Evolutionary conservation across 441 rosid genomes (phyloP).

Genomic region (Bocquillonia castaneifolia): DNA sequence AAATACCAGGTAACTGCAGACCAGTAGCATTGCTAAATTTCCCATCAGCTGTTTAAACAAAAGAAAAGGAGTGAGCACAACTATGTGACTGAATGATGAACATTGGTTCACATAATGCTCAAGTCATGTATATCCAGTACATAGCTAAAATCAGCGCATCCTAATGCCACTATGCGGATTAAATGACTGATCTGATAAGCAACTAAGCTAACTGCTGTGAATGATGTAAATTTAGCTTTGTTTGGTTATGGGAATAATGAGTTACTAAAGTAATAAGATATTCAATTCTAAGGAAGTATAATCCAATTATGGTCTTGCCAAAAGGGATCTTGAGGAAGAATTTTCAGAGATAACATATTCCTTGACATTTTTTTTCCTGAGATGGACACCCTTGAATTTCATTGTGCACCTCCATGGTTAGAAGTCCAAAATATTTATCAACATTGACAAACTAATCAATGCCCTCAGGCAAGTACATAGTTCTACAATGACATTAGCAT

Average conservation of each 20-base stretch:
- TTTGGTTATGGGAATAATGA: not conserved
- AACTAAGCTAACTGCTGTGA: not conserved
- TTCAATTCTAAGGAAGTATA: not conserved
- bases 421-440: not conserved
- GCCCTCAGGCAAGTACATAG: too few species aligned
- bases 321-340: not conserved
- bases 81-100: not conserved
- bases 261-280: not conserved
- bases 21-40: constrained; percentile 58
- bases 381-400: not conserved
- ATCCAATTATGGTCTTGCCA: not conserved
- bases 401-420: not conserved
- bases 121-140: not conserved
- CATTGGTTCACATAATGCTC: not conserved
- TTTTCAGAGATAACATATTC: not conserved
- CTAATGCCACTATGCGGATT: not conserved
- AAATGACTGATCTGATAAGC: not conserved
- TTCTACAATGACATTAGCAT: not conserved
- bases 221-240: not conserved
- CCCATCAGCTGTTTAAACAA: constrained; percentile 49
- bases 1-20: constrained; percentile 78
- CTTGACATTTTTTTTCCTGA: not conserved
- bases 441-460: not conserved
- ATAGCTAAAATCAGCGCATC: not conserved
- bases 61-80: constrained; percentile 13